phyloP scores from a whole-genome alignment of 202 grass and related monocot genomes.

The Setaria viridis region DNA sequence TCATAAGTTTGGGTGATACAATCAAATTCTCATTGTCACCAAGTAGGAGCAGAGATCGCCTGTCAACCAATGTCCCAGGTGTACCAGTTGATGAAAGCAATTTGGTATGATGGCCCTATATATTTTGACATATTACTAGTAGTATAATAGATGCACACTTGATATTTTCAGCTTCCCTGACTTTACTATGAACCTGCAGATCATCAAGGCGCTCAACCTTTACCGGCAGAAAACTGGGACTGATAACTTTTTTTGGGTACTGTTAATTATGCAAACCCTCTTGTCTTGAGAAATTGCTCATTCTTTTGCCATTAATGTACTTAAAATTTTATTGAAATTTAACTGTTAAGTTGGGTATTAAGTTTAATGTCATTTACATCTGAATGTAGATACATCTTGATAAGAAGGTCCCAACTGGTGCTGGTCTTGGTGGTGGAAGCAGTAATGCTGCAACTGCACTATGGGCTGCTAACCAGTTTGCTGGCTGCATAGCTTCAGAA shows the following conservation, averaged over 20 bases:
- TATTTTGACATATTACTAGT: conserved; percentile 18
- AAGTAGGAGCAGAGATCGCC: conserved; percentile 83
- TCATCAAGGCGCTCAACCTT: conserved; percentile 96
- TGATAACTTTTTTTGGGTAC: conserved; percentile 96
- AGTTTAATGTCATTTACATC: conserved; percentile 30
- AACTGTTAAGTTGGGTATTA: conserved; percentile 3
- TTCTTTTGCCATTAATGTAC: conserved; percentile 9
- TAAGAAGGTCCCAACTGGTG: conserved; percentile 98
- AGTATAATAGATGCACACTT: conserved; percentile 19
- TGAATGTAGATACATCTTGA: conserved; percentile 87
- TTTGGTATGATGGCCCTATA: conserved; percentile 60
- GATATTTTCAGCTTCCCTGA: conserved; percentile 15
- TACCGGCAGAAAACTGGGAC: conserved; percentile 94
- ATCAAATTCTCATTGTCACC: conserved; percentile 98
- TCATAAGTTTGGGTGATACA: conserved; percentile 97
- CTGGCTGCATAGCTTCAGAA: conserved; percentile 89
- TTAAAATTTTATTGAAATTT: conserved; percentile 9
- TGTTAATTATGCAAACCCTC: conserved; percentile 11
- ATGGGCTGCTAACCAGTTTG: conserved; percentile 99
- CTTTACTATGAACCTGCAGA: conserved; percentile 59
- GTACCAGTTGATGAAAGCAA: conserved; percentile 94
- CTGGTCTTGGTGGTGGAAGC: conserved; percentile 98
- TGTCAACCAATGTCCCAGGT: conserved; percentile 90
- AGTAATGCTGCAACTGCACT: conserved; percentile 97
- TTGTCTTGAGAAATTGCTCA: conserved; percentile 11